Evolutionary conservation across 2,329 filamentous ascomycete genomes (phyloP).

Genomic region (Colletotrichum acutatum): DNA sequence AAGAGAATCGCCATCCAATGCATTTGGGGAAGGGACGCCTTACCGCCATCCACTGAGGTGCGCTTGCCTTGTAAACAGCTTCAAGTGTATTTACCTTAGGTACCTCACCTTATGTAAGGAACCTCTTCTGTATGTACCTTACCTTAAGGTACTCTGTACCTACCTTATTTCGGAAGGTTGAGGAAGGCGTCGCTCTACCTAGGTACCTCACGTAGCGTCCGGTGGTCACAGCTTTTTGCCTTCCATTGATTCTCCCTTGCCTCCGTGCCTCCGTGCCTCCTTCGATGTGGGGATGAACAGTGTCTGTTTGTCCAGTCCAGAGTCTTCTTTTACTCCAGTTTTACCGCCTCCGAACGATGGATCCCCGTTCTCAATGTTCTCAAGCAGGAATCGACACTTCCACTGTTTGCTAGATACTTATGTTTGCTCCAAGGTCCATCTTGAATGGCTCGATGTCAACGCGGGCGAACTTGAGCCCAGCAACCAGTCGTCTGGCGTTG

Average conservation of each 20-base stretch:
- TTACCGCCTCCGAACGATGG: not conserved
- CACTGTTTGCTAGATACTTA: constrained; percentile 14
- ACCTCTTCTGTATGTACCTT: not conserved
- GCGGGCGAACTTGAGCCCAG: not conserved
- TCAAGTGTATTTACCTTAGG: not conserved
- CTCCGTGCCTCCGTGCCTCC: not conserved
- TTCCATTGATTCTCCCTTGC: not conserved
- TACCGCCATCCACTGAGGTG: too few relatives aligned
- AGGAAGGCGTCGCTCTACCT: too few relatives aligned
- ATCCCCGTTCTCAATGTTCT: not conserved
- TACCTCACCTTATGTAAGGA: not conserved
- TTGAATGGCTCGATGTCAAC: not conserved
- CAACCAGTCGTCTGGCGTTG: not conserved
- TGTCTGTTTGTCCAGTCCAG: not conserved
- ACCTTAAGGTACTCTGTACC: too few relatives aligned
- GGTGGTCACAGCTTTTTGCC: not conserved
- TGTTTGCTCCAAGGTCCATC: not conserved
- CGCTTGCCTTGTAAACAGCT: not conserved
- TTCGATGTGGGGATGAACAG: not conserved
- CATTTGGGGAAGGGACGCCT: not conserved
- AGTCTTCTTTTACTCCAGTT: not conserved
- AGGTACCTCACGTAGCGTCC: not conserved
- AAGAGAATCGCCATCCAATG: constrained; percentile 29
- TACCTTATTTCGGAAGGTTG: too few relatives aligned
- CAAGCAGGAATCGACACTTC: constrained; percentile 3